Evolutionary conservation across 306 rosid genomes (phyloP).

Genomic region (Inga laurina): DNA sequence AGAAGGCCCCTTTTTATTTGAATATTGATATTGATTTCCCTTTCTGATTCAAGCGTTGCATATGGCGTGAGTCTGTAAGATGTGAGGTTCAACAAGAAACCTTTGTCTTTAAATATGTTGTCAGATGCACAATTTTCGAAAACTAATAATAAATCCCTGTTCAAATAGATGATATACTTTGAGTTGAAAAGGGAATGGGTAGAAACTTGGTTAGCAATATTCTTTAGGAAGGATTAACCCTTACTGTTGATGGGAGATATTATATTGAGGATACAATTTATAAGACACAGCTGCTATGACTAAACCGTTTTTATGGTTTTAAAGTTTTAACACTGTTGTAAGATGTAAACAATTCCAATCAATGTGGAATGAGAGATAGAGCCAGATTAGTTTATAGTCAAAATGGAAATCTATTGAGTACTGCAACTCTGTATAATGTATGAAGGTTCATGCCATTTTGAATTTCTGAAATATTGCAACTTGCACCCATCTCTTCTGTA

Average conservation of each 20-base stretch:
- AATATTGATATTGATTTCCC: neutral
- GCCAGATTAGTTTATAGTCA: conserved; percentile 7
- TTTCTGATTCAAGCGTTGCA: conserved; percentile 20
- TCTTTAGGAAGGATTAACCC: conserved; percentile 11
- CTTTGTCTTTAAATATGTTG: neutral
- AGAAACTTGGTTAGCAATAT: neutral
- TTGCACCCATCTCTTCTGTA: neutral
- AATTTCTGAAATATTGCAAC: conserved; percentile 10
- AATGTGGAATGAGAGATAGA: conserved; percentile 12
- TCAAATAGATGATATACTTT: conserved; percentile 10
- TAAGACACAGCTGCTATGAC: neutral
- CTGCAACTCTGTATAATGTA: neutral
- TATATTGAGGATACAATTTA: neutral
- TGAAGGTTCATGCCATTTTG: conserved; percentile 20
- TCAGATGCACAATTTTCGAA: conserved; percentile 5
- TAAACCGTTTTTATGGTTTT: neutral
- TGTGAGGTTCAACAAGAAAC: neutral
- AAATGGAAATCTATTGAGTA: neutral
- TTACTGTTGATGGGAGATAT: neutral
- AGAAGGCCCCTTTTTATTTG: neutral
- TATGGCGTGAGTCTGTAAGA: conserved; percentile 6
- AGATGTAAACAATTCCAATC: neutral
- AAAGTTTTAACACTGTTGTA: neutral
- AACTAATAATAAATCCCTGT: conserved; percentile 4
- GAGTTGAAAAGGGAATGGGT: neutral